These are phyloP conservation scores for Penicillium taxi DNA, from an alignment of 495 filamentous ascomycete species.

Conservation along the genomic window DNA sequence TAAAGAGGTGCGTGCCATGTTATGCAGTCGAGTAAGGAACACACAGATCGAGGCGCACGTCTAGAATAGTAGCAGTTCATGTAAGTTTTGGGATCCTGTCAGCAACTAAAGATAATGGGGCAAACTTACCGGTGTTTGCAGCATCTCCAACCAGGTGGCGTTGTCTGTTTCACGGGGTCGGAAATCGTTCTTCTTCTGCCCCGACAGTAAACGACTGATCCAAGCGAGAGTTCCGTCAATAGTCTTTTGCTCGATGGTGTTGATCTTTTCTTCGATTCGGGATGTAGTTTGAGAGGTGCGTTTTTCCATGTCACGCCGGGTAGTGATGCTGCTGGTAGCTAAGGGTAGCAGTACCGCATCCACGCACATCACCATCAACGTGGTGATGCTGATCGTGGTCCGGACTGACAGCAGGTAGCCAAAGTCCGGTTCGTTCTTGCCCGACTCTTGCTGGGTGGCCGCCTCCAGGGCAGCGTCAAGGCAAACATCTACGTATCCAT, in stretches of 20 bases:
- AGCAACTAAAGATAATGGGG: neutral
- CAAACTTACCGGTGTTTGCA: constrained; percentile 62
- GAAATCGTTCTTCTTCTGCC: constrained; percentile 90
- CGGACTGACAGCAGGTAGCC: constrained; percentile 70
- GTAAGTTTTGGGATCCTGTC: neutral
- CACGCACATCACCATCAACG: constrained; percentile 86
- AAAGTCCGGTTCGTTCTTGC: constrained; percentile 81
- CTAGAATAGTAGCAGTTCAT: constrained; percentile 15
- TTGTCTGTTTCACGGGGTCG: constrained; percentile 78
- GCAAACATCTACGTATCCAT: constrained; percentile 89
- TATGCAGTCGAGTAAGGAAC: constrained; percentile 63
- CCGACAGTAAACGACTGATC: constrained; percentile 62
- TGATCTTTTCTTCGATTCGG: constrained; percentile 82
- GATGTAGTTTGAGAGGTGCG: constrained; percentile 63
- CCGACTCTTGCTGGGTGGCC: constrained; percentile 64
- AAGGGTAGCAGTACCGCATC: constrained; percentile 85
- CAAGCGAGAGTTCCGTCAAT: constrained; percentile 77
- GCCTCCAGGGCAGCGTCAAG: constrained; percentile 77
- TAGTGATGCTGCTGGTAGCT: constrained; percentile 77
- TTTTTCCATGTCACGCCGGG: constrained; percentile 84
- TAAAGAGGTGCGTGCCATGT: constrained; percentile 55
- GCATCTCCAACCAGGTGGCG: constrained; percentile 61
- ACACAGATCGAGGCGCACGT: constrained; percentile 71
- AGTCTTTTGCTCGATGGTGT: constrained; percentile 74
- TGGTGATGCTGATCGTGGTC: constrained; percentile 78